phyloP scores from a whole-genome alignment of 441 rosid species.

The Biscutella laevigata region DNA sequence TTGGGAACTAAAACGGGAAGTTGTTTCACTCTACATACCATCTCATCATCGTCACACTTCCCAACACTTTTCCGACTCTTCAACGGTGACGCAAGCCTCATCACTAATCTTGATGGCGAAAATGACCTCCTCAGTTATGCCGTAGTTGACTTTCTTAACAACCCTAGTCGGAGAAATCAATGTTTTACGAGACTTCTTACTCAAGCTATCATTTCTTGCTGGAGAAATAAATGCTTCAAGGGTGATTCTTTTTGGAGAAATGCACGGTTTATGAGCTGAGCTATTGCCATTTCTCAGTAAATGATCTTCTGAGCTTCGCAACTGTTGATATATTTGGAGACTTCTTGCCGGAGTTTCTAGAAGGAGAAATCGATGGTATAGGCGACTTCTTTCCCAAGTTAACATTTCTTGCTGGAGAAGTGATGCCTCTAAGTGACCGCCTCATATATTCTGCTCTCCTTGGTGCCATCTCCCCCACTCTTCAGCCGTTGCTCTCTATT shows the following conservation, averaged over 20 bases:
- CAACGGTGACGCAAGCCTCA: constrained; percentile 66
- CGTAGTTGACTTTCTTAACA: constrained; percentile 43
- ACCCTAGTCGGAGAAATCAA: constrained; percentile 11
- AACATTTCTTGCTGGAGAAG: constrained; percentile 41
- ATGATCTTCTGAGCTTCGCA: constrained; percentile 27
- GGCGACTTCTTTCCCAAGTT: constrained; percentile 19
- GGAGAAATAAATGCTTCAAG: constrained; percentile 23
- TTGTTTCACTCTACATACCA: constrained; percentile 53
- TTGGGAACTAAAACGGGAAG: constrained; percentile 39
- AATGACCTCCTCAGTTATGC: constrained; percentile 55
- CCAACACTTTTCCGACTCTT: constrained; percentile 54
- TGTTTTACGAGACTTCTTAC: constrained; percentile 19
- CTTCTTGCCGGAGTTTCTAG: constrained; percentile 9
- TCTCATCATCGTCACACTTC: constrained; percentile 31
- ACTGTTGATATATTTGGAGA: constrained; percentile 25
- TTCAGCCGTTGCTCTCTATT: too few species aligned
- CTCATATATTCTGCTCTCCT: too few species aligned
- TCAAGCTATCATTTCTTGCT: constrained; percentile 8
- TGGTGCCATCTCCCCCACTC: too few species aligned
- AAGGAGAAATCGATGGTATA: constrained; percentile 1
- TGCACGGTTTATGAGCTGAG: constrained; percentile 31
- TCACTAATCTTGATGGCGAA: constrained; percentile 73
- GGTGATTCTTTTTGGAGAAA: constrained; percentile 46
- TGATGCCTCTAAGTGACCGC: constrained; percentile 31
- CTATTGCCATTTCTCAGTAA: constrained; percentile 32